Evolutionary conservation across 1,139 yeast species (phyloP).

Genomic region (Magnusiomyces tetraspermus): DNA sequence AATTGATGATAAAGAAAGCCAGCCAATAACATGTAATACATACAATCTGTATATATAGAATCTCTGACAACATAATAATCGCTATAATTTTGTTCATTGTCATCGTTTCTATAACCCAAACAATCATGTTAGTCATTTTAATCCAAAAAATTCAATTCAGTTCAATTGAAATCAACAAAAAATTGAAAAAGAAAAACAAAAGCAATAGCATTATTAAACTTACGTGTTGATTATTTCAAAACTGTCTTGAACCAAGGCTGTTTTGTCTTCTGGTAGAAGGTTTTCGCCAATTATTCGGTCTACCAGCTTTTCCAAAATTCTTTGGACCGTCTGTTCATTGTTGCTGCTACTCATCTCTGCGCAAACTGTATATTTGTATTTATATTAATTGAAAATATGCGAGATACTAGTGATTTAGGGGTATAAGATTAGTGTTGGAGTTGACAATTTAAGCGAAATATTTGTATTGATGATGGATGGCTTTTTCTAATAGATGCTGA

Average conservation of each 20-base stretch:
- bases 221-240: conserved; percentile 8
- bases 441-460: too few species aligned
- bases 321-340: conserved; percentile 7
- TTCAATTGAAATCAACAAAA: too few species aligned
- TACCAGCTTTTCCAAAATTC: conserved; percentile 9
- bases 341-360: too few species aligned
- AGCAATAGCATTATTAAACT: neutral
- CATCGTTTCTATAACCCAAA: neutral
- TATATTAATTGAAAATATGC: too few species aligned
- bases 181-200: too few species aligned
- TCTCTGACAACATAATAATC: conserved; percentile 1
- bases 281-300: conserved; percentile 11
- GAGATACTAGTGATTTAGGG: too few species aligned
- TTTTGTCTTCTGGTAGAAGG: conserved; percentile 11
- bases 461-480: too few species aligned
- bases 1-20: neutral
- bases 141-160: neutral
- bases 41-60: neutral
- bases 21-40: neutral
- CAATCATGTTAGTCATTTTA: too few species aligned
- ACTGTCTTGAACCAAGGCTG: conserved; percentile 5
- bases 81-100: neutral
- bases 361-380: too few species aligned
- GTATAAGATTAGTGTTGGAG: too few species aligned
- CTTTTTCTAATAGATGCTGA: too few species aligned